Conservation (phyloP, 2,329 filamentous ascomycete genomes). For the Fusarium clavum region DNA sequence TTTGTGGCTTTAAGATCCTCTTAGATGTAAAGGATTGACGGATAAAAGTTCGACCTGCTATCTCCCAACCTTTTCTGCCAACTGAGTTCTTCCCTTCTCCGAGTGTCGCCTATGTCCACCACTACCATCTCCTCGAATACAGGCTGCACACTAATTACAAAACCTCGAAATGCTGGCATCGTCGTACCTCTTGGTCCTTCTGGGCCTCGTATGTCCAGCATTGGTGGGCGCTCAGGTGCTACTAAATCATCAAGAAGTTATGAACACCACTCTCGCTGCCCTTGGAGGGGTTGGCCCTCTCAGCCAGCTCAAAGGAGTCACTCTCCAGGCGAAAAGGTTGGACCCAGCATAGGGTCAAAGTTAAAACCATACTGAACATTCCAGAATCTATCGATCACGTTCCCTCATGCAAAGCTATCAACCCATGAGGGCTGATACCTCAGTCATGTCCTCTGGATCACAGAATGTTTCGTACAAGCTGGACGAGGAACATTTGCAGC, state of each 20-base stretch:
- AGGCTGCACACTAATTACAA: neutral
- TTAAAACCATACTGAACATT: neutral
- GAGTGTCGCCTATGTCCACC: too few relatives aligned
- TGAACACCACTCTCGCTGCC: neutral
- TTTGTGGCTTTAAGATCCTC: neutral
- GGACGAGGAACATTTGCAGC: neutral
- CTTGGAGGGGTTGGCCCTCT: neutral
- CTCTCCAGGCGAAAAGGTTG: neutral
- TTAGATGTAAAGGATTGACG: too few relatives aligned
- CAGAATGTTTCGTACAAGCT: slow-evolving; percentile 27
- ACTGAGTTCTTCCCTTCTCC: neutral
- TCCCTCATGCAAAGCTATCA: slow-evolving; percentile 36
- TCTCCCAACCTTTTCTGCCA: neutral
- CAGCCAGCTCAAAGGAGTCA: neutral
- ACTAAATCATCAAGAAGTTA: neutral
- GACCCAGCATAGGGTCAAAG: too few relatives aligned
- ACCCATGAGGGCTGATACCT: slow-evolving; percentile 10
- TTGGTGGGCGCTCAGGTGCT: neutral
- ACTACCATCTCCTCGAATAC: neutral
- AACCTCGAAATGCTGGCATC: neutral
- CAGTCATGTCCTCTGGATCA: slow-evolving; percentile 14
- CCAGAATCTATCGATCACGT: slow-evolving; percentile 23
- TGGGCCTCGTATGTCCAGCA: neutral
- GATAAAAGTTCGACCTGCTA: neutral
- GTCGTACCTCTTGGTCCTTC: too few relatives aligned